Conservation (phyloP, 805 yeast genomes). For the Candida namnaoensis region DNA sequence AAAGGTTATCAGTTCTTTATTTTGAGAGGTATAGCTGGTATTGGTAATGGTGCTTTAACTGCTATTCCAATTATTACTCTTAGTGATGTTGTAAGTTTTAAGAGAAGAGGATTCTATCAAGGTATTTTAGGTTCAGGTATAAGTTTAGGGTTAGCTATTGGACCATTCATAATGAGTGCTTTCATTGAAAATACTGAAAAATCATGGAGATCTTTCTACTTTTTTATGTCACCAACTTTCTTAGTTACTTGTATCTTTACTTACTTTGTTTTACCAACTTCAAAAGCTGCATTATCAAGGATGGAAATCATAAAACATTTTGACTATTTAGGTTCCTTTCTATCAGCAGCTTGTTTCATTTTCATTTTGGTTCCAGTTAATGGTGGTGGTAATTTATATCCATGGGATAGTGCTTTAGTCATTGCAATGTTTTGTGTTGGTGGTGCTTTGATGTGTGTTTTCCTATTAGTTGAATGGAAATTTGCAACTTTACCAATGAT, state of each 20-base stretch:
- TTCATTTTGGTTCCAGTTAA: constrained; percentile 41
- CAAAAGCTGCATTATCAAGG: constrained; percentile 20
- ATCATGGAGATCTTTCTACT: constrained; percentile 47
- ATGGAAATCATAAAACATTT: constrained; percentile 35
- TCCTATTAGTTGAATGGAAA: constrained; percentile 36
- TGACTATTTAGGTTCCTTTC: constrained; percentile 44
- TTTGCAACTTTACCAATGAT: constrained; percentile 40
- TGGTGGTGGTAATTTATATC: constrained; percentile 52
- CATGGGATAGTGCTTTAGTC: constrained; percentile 41
- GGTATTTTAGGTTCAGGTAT: constrained; percentile 43
- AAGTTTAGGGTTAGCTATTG: constrained; percentile 43
- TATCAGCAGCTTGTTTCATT: constrained; percentile 38
- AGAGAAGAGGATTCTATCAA: constrained; percentile 44
- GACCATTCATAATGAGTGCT: constrained; percentile 48
- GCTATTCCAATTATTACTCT: constrained; percentile 41
- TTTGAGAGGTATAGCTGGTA: constrained; percentile 45
- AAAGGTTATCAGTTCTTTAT: constrained; percentile 37
- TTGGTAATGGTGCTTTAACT: constrained; percentile 46
- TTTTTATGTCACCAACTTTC: constrained; percentile 32
- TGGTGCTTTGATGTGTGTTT: constrained; percentile 27
- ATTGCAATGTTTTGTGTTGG: constrained; percentile 36
- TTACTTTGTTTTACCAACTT: constrained; percentile 26
- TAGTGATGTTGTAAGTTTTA: constrained; percentile 42
- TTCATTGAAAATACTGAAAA: constrained; percentile 26
- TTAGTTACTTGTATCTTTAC: constrained; percentile 16